Base-by-base conservation (phyloP, 345 rosid genomes). In the Draba incana region DNA sequence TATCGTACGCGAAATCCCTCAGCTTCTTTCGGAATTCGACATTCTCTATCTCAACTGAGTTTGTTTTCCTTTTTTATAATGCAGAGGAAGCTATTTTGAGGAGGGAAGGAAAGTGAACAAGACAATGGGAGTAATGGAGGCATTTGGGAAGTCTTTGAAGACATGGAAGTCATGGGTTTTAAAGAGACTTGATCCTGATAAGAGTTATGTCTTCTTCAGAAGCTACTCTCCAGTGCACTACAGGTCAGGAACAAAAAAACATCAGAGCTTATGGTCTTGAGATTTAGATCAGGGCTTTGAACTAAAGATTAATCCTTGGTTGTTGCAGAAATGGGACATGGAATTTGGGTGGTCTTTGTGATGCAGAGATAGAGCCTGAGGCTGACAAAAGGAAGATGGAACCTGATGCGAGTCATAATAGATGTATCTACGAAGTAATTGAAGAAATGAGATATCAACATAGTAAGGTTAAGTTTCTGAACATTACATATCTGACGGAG, bases 221-320 rank as follows among this genome's bases (percentile, higher is more conserved):
- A 83, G 92, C 78, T 86, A 78, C 77, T 85, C 97, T 38, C 92
- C 98, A 0, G 79, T 72, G 35, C 96, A 95, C 78, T 92, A 79
- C 88, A 86, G 87, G 97, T 79, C 56, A 46, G 64, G 37, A 12
- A 16, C 23, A 28, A n/a, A 16, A 15, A 6, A 31, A n/a, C n/a
- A n/a, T 28, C 44, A 64, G 50, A 64, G 4, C 16, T 2, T 5
- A 2, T 15, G 43, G 1, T 63, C 12, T 47, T 16, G 41, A 10
- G 24, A 31, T 5, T 5, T 30, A 61, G 58, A 37, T 13, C 7
- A 15, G 25, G 30, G 42, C 48, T 64, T 46, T 13, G 0, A 13
- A 41, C n/a, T 10, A 31, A 6, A 60, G 41, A 13, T 20, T 20
- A 14, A 31, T 59, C 41, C 2, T 51, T 51, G 16, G 46, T 52